Base-by-base conservation (phyloP, 345 rosid genomes). In the Linum tenue region DNA sequence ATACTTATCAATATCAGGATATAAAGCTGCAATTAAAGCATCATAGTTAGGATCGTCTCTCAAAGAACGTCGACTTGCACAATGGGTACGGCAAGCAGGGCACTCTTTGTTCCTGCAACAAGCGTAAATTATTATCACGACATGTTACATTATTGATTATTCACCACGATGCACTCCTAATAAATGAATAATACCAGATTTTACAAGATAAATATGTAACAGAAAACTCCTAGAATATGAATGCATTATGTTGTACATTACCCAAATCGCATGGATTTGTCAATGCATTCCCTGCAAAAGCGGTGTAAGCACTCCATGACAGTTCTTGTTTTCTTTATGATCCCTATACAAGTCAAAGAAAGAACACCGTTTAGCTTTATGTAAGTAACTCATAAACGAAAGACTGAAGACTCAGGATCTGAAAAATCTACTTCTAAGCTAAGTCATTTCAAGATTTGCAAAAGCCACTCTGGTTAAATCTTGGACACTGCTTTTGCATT, bases 191-290 rank as follows among this genome's bases (percentile, higher is more conserved):
- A 55, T 38, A 17, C 51, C n/a, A 5, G 69, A 56, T 58, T 22
- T 22, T 22, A 57, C 58, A 48, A 15, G 36, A 53, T 56, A 39
- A 37, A 42, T n/a, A 67, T 7, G 43, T 40, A 41, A 59, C 60
- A 40, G 6, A 16, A 70, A 48, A 51, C 48, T 36, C 14, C 38
- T 12, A 17, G 42, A 56, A 41, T 22, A 36, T 39, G 37, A 63
- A 5, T 62, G 38, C 14, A 44, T 48, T 44, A 35, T 12, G 58
- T 60, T 62, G 36, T 55, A 43, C 56, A 85, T 75, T 85, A 92
- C 98, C 98, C 98, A 70, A 90, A 63, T 80, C 98, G 82, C 92
- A 92, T 92, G 63, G 97, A 84, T 79, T 92, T 92, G 80, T 92
- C 96, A 69, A 92, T 92, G 84, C 97, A 92, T 73, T 88, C 97